Base-by-base conservation (phyloP, 345 rosid genomes). In the Populus simonii region DNA sequence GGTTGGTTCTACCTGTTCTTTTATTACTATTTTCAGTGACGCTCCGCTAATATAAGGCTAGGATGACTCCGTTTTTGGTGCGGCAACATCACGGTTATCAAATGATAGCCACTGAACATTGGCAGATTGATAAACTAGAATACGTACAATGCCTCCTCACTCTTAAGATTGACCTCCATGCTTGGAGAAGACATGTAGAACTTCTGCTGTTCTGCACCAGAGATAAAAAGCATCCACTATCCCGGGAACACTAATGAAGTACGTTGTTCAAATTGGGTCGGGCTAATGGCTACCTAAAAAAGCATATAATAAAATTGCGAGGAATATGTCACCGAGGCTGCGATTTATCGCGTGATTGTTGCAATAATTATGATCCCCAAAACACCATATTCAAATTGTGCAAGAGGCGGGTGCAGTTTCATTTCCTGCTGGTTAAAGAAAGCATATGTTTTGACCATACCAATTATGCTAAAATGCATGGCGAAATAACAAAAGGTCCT, bases 401-500 rank as follows among this genome's bases (percentile, higher is more conserved):
- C 8, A n/a, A n/a, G 76, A 57, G 38, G 59, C 22, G 9, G 29
- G n/a, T n/a, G 29, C 29, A 1, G 12, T 59, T 59, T 59, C 27
- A 23, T 23, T 59, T 59, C 65, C 65, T 59, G 65, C 65, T n/a
- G 6, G 2, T 4, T 59, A 59, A 23, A 10, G 65, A n/a, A 59
- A 59, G 29, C n/a, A 0, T 59, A 23, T 23, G 3, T 10, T n/a
- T 23, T 23, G 15, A n/a, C 63, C 65, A 59, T 0, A 9, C 63
- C 35, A 31, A 43, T 66, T 15, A 63, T 70, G 68, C 39, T 13
- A 43, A 43, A 17, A 59, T 43, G 63, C 63, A 59, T n/a, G 63
- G 83, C 35, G 59, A 68, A 31, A 63, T 49, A 51, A 72, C 29
- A 25, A 66, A 63, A 66, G 23, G 62, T 25, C 57, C 36, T 61